Conservation (phyloP, 2,329 filamentous ascomycete species). For the Xylariomycetidae sp. region DNA sequence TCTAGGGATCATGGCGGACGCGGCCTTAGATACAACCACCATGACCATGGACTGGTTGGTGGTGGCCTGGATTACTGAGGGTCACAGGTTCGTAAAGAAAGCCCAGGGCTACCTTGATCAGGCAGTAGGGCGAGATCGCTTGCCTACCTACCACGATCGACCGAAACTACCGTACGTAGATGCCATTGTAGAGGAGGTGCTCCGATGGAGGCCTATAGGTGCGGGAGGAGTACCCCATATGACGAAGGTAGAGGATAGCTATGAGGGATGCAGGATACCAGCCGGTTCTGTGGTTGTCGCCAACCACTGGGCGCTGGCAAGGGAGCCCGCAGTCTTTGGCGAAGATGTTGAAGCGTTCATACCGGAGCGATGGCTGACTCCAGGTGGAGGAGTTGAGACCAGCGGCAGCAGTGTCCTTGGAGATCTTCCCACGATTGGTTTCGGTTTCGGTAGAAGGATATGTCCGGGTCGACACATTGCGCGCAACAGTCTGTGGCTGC, state of each 20-base stretch:
- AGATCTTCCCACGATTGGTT: too few species aligned
- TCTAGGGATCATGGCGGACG: conserved; percentile 24
- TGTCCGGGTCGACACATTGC: conserved; percentile 42
- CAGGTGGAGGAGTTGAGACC: too few species aligned
- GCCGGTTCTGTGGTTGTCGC: conserved; percentile 38
- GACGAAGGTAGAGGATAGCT: conserved; percentile 28
- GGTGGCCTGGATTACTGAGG: conserved; percentile 23
- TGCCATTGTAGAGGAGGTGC: conserved; percentile 36
- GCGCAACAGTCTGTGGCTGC: conserved; percentile 39
- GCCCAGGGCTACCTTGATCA: conserved; percentile 38
- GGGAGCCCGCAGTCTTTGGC: conserved; percentile 39
- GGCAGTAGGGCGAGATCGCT: conserved; percentile 33
- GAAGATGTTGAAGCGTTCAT: conserved; percentile 22
- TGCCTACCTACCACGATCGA: conserved; percentile 35
- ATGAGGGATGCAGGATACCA: conserved; percentile 37
- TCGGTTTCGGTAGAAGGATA: conserved; percentile 45
- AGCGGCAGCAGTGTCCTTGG: too few species aligned
- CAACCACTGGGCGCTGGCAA: conserved; percentile 35
- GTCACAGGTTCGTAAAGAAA: conserved; percentile 20
- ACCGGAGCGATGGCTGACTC: conserved; percentile 31
- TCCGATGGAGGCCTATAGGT: conserved; percentile 40
- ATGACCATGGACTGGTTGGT: conserved; percentile 27
- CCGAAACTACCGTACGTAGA: conserved; percentile 36
- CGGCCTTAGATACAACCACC: conserved; percentile 28
- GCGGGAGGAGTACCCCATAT: conserved; percentile 34